These are phyloP conservation scores for Cryptococcus wingfieldii DNA, from an alignment of 1,284 basidiomycete species.

Conservation along the genomic window DNA sequence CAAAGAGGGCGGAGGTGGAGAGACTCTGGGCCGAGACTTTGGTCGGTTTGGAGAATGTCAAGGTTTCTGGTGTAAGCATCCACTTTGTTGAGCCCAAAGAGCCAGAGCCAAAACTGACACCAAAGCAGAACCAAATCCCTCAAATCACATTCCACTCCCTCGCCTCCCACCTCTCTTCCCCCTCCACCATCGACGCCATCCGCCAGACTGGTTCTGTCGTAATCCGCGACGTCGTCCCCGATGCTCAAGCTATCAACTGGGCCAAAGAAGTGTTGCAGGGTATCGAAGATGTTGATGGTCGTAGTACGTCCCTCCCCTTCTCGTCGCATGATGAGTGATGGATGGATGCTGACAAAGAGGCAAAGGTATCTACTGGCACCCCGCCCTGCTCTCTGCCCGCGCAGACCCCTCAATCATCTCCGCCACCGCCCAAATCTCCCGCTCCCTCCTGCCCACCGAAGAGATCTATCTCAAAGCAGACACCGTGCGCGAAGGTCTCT, in stretches of 20 bases:
- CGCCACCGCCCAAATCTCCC: conserved; percentile 25
- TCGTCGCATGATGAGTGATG: not conserved
- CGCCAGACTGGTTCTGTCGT: conserved; percentile 27
- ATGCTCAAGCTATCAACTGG: conserved; percentile 33
- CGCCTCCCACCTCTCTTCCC: conserved; percentile 15
- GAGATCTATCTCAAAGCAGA: conserved; percentile 29
- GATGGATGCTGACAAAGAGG: not conserved
- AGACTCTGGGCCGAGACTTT: conserved; percentile 11
- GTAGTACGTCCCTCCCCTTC: conserved; percentile 17
- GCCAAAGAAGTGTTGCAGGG: conserved; percentile 21
- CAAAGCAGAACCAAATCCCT: conserved; percentile 17
- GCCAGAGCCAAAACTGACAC: not conserved
- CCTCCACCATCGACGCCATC: conserved; percentile 19
- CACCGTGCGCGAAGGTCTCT: conserved; percentile 13
- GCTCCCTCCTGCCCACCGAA: conserved; percentile 15
- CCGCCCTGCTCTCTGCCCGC: conserved; percentile 30
- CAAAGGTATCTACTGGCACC: conserved; percentile 36
- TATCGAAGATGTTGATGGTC: conserved; percentile 13
- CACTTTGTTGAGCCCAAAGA: not conserved
- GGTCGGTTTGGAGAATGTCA: conserved; percentile 11
- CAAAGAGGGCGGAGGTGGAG: conserved; percentile 7
- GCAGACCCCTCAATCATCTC: conserved; percentile 34
- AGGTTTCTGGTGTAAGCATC: conserved; percentile 18
- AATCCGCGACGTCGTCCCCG: conserved; percentile 40
- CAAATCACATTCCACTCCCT: conserved; percentile 35